These are phyloP conservation scores for Eleusine indica DNA, from an alignment of 176 grass and related monocot species.

Conservation along the genomic window DNA sequence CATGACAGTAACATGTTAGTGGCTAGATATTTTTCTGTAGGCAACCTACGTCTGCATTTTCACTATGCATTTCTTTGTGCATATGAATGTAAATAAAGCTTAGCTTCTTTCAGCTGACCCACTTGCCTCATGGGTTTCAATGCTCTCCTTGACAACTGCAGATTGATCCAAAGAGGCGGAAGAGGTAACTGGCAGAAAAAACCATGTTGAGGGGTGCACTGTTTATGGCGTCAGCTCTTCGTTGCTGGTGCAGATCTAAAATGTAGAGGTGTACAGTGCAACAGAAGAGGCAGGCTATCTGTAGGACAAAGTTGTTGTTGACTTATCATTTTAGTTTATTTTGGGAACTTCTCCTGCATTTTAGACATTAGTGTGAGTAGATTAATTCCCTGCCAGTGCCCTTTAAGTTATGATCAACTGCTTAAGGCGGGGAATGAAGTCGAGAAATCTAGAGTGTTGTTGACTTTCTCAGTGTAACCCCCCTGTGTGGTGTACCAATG, in stretches of 20 bases:
- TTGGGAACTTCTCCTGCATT: conserved; percentile 38
- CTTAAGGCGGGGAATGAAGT: conserved; percentile 26
- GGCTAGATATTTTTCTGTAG: background rate
- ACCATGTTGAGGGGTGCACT: conserved; percentile 36
- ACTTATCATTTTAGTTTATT: conserved; percentile 40
- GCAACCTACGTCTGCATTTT: conserved; percentile 1
- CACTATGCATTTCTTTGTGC: background rate
- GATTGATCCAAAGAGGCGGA: conserved; percentile 74
- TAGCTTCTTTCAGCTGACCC: background rate
- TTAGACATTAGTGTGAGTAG: conserved; percentile 35
- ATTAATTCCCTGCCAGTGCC: background rate
- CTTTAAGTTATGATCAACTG: background rate
- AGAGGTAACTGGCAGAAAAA: conserved; percentile 55
- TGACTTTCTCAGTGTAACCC: conserved; percentile 27
- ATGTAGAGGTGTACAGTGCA: conserved; percentile 56
- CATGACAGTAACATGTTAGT: background rate
- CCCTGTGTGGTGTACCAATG: conserved; percentile 24
- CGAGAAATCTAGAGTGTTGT: conserved; percentile 3
- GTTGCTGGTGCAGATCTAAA: conserved; percentile 43
- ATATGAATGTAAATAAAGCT: conserved; percentile 4
- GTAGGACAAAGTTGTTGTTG: conserved; percentile 42
- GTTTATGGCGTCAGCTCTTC: conserved; percentile 40
- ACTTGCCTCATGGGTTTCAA: background rate
- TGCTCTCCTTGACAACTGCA: conserved; percentile 38
- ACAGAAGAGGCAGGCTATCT: conserved; percentile 49